Evolutionary conservation across 1,139 yeast genomes (phyloP), one percentile per base, ranked within the genome.

Genomic region (Debaryomyces subglobosus): DNA sequence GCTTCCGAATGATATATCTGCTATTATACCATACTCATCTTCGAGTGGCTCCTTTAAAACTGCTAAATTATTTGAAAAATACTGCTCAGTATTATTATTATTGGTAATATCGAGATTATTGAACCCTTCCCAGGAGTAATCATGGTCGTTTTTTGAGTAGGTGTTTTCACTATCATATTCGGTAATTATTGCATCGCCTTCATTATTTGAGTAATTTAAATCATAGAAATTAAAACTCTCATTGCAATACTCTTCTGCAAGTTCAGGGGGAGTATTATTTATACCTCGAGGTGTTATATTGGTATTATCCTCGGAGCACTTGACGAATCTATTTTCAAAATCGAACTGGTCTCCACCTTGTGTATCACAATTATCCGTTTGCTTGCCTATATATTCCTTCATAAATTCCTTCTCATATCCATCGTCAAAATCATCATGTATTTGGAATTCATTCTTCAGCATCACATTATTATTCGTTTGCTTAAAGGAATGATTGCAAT

Each of bases 341-440:
- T 8, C 34, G 9, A 33, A 20, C 20, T 15, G 33, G 34, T 25
- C 24, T 27, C 40, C 7, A 15, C 38, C 12, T 12, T 35, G 42
- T 3, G 13, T 16, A 5, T 10, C n/a, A 12, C 27, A 33, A 13
- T 8, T 18, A 9, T 18, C n/a, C 2, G 18, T n/a, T 21, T 36
- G 27, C 23, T 43, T 36, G 13, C 43, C 32, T 9, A 43, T 36
- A 18, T 49, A 43, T 5, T 47, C 46, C 20, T 44, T 51, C 55
- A 59, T 55, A 49, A 65, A 64, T 43, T 63, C 60, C 42, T 57
- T 57, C 45, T 63, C 70, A 46, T 64, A 64, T 18, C 67, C 68
- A 48, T 64, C 67, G 46, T 64, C 64, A 39, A 60, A 50, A 36
- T 67, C 66, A 39, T 59, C 65, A 50, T 57, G 59, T 8, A 53